phyloP scores from a whole-genome alignment of 1,284 basidiomycete species.

The Phlebopus sp. region DNA sequence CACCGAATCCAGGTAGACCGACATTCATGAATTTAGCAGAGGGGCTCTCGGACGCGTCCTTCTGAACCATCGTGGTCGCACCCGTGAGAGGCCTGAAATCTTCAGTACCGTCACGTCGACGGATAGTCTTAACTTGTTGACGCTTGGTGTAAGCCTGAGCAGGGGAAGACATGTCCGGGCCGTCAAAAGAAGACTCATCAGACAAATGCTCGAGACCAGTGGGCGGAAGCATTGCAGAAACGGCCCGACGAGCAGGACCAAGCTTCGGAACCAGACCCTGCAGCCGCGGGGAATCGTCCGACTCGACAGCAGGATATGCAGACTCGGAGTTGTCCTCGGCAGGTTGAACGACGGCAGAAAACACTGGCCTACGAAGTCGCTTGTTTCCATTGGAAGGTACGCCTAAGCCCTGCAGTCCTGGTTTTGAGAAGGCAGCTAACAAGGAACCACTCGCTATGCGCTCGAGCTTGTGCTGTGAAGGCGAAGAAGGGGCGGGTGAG shows the following conservation, averaged over 20 bases:
- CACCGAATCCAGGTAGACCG: slow-evolving; percentile 80
- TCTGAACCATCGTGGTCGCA: slow-evolving; percentile 46
- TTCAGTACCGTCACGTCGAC: slow-evolving; percentile 75
- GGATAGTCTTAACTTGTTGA: slow-evolving; percentile 69
- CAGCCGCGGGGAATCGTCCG: slow-evolving; percentile 20
- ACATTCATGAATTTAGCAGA: slow-evolving; percentile 52
- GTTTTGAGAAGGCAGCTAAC: slow-evolving; percentile 50
- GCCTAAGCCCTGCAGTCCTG: slow-evolving; percentile 57
- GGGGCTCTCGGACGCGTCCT: slow-evolving; percentile 51
- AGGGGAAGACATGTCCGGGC: slow-evolving; percentile 67
- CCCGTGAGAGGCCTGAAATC: slow-evolving; percentile 70
- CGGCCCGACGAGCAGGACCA: slow-evolving; percentile 62
- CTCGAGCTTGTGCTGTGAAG: slow-evolving; percentile 62
- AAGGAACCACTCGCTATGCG: slow-evolving; percentile 49
- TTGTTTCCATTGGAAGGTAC: slow-evolving; percentile 54
- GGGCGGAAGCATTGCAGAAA: slow-evolving; percentile 68
- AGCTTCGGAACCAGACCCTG: slow-evolving; percentile 25
- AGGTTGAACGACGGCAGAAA: slow-evolving; percentile 60
- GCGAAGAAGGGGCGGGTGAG: slow-evolving; percentile 65
- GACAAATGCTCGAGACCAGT: slow-evolving; percentile 44
- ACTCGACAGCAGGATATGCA: slow-evolving; percentile 39
- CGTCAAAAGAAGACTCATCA: slow-evolving; percentile 60
- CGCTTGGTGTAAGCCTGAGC: slow-evolving; percentile 74
- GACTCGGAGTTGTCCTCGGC: slow-evolving; percentile 40
- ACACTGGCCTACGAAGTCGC: slow-evolving; percentile 58